A percentile compares a stretch with the other conserved stretches of the same genome.
These are phyloP conservation scores for Metschnikowia kunwiensis DNA, from an alignment of 805 yeast genomes.

Conservation along the genomic window DNA sequence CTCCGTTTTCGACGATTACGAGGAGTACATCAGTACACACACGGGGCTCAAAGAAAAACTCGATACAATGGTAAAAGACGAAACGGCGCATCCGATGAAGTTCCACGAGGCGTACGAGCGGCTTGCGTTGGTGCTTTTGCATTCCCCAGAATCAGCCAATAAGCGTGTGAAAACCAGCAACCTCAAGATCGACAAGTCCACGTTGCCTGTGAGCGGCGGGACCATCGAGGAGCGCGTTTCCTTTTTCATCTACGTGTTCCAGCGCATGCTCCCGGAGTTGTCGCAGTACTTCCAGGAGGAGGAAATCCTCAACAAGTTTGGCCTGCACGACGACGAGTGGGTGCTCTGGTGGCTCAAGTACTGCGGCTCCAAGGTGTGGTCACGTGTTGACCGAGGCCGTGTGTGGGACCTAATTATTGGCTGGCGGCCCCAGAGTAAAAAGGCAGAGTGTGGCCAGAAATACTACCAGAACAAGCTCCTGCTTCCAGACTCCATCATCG, in stretches of 20 bases:
- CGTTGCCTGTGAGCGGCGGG: conserved; percentile 56
- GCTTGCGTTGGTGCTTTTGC: conserved; percentile 68
- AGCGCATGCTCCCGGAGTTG: conserved; percentile 68
- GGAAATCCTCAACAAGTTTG: conserved; percentile 59
- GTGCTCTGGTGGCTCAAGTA: conserved; percentile 92
- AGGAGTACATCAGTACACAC: conserved; percentile 34
- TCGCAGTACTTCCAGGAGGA: conserved; percentile 77
- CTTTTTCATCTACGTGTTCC: conserved; percentile 61
- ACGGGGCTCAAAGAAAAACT: conserved; percentile 25
- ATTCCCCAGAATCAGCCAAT: conserved; percentile 56
- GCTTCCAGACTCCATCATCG: conserved; percentile 25
- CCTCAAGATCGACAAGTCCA: conserved; percentile 30
- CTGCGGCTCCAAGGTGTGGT: conserved; percentile 83
- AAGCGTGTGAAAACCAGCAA: conserved; percentile 8
- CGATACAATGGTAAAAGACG: conserved; percentile 26
- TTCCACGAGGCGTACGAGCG: conserved; percentile 75
- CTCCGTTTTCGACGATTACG: conserved; percentile 36
- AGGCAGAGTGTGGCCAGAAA: conserved; percentile 26
- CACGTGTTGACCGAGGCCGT: conserved; percentile 77
- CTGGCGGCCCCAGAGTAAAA: conserved; percentile 48
- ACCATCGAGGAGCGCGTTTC: conserved; percentile 64
- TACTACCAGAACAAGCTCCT: conserved; percentile 35
- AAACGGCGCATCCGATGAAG: conserved; percentile 37
- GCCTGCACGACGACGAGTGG: conserved; percentile 77
- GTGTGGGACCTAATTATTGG: conserved; percentile 88